Evolutionary conservation across 352 stramenopile species (phyloP).

Genomic region (Aphanomyces astaci): DNA sequence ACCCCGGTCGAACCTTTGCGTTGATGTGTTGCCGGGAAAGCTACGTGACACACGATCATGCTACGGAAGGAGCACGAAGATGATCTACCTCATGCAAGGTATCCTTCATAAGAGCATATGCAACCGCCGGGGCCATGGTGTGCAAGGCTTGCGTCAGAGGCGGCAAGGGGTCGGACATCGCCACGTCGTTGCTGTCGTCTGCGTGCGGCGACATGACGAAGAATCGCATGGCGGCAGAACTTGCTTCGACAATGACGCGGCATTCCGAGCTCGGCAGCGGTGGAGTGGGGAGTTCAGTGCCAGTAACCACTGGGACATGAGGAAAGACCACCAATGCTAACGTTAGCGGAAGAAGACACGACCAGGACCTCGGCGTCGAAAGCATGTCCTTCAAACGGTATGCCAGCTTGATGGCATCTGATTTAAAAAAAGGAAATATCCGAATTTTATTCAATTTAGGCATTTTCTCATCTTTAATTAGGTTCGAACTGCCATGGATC

Average conservation of each 20-base stretch:
- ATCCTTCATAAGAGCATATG: constrained; percentile 2
- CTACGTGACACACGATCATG: not conserved
- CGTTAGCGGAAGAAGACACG: too few relatives aligned
- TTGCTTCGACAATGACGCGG: constrained; percentile 17
- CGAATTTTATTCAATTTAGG: not conserved
- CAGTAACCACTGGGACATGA: not conserved
- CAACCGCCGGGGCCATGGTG: not conserved
- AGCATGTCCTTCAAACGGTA: too few relatives aligned
- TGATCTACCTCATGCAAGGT: constrained; percentile 13
- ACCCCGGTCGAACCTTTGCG: not conserved
- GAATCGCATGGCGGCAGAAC: not conserved
- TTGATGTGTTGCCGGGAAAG: not conserved
- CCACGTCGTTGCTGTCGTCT: not conserved
- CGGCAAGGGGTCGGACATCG: not conserved
- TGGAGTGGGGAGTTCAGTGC: not conserved
- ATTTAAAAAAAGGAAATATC: not conserved
- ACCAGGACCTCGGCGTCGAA: too few relatives aligned
- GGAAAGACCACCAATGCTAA: not conserved
- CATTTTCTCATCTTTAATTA: too few relatives aligned
- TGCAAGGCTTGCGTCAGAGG: not conserved
- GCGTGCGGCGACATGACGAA: not conserved
- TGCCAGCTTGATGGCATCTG: too few relatives aligned
- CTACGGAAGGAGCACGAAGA: not conserved
- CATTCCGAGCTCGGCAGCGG: constrained; percentile 6
- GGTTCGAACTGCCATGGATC: too few relatives aligned